A percentile compares a stretch with the other conserved stretches of the same genome.
phyloP scores from a whole-genome alignment of 305 asterid genomes.

The Coffea humblotiana region DNA sequence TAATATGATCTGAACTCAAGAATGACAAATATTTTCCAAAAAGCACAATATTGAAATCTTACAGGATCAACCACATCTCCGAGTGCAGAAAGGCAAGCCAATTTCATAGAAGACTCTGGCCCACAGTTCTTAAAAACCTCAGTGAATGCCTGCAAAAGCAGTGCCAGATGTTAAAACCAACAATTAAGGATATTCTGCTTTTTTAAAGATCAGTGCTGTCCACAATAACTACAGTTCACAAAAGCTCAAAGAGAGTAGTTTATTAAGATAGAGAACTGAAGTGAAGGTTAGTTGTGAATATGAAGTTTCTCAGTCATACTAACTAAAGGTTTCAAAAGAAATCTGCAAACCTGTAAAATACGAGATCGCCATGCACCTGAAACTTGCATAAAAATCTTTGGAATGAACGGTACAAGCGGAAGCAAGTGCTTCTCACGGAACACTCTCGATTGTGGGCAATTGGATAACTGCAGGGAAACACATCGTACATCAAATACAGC shows the following conservation, averaged over 20 bases:
- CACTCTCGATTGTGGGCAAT: slow-evolving; percentile 38
- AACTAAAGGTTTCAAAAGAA: slow-evolving; percentile 4
- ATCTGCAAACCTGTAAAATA: slow-evolving; percentile 63
- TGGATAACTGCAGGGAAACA: slow-evolving; percentile 50
- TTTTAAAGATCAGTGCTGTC: background rate
- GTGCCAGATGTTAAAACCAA: slow-evolving; percentile 4
- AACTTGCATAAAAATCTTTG: slow-evolving; percentile 56
- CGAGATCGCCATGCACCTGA: slow-evolving; percentile 71
- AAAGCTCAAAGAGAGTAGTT: background rate
- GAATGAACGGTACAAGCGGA: slow-evolving; percentile 68
- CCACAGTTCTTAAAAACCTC: slow-evolving; percentile 58
- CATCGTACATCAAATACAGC: background rate
- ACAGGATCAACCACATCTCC: slow-evolving; percentile 78
- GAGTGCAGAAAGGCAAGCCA: slow-evolving; percentile 80
- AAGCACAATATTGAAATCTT: slow-evolving; percentile 31
- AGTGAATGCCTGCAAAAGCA: slow-evolving; percentile 66
- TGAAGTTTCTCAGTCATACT: background rate
- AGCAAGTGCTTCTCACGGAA: slow-evolving; percentile 64
- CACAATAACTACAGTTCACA: background rate
- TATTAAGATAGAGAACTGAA: background rate
- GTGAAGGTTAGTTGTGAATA: background rate
- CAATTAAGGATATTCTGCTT: background rate
- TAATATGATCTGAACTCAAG: background rate
- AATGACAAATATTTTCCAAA: background rate
- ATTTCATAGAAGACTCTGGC: slow-evolving; percentile 62